A percentile compares a stretch with the other conserved stretches of the same genome.
These are phyloP conservation scores for Pisolithus tinctorius DNA, from an alignment of 768 basidiomycete species.

Conservation along the genomic window DNA sequence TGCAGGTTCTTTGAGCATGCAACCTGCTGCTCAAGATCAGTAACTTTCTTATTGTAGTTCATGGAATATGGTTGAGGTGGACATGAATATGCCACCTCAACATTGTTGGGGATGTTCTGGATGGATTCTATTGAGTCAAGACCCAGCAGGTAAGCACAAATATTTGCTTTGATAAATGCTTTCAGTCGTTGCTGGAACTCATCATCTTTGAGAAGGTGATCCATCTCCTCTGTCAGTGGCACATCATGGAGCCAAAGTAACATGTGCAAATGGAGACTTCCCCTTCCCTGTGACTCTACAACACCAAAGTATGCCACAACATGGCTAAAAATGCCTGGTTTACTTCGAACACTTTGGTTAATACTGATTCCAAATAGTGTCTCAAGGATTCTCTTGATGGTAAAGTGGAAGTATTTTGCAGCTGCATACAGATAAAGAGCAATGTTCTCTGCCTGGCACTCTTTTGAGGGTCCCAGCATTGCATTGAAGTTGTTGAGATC, in stretches of 20 bases:
- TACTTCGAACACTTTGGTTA: background rate
- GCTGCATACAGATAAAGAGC: constrained; percentile 35
- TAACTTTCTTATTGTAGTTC: constrained; percentile 4
- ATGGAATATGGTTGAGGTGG: constrained; percentile 31
- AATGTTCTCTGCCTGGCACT: constrained; percentile 20
- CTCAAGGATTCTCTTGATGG: constrained; percentile 26
- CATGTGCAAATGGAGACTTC: constrained; percentile 25
- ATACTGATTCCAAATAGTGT: constrained; percentile 27
- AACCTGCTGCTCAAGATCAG: no score
- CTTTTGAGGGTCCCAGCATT: constrained; percentile 16
- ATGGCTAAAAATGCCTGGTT: constrained; percentile 25
- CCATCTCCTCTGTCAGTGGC: background rate
- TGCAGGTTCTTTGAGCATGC: no score
- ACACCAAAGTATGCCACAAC: constrained; percentile 15
- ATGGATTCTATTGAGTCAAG: constrained; percentile 15
- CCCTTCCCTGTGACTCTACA: constrained; percentile 35
- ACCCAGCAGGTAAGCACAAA: background rate
- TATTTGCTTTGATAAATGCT: constrained; percentile 23
- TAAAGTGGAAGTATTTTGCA: constrained; percentile 35
- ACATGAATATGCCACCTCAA: constrained; percentile 22
- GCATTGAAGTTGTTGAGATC: constrained; percentile 33
- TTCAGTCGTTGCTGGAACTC: constrained; percentile 22
- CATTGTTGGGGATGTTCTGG: constrained; percentile 13
- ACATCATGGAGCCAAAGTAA: background rate
- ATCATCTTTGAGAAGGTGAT: background rate